These are phyloP conservation scores for Penicillium dipodomyicola DNA, from an alignment of 495 filamentous ascomycete species.

Conservation along the genomic window DNA sequence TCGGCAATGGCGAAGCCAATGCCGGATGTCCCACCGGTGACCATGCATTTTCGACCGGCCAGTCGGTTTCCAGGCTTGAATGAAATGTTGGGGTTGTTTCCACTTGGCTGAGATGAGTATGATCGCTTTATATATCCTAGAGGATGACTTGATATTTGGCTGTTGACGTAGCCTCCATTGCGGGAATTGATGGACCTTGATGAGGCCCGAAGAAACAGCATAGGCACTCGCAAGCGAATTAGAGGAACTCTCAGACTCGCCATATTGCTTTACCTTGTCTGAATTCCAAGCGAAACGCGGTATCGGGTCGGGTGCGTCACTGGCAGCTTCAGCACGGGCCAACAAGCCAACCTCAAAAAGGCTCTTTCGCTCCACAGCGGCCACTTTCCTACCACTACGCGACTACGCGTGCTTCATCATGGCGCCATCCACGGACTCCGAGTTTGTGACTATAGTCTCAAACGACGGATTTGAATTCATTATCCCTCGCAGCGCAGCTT, in stretches of 20 bases:
- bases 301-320: slow-evolving; percentile 2
- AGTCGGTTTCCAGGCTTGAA: slow-evolving; percentile 30
- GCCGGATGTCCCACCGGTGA: slow-evolving; percentile 63
- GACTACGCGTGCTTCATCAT: slow-evolving; percentile 17
- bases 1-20: slow-evolving; percentile 68
- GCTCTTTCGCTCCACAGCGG: slow-evolving; percentile 4
- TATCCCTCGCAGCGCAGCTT: slow-evolving; percentile 71
- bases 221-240: not conserved
- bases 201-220: not conserved
- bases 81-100: not conserved
- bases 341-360: slow-evolving; percentile 11
- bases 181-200: not conserved
- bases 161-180: not conserved
- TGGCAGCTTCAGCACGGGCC: slow-evolving; percentile 31
- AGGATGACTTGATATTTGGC: not conserved
- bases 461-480: slow-evolving; percentile 87
- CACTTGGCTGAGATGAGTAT: slow-evolving; percentile 11
- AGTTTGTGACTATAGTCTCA: slow-evolving; percentile 83
- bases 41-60: slow-evolving; percentile 48
- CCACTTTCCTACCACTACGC: slow-evolving; percentile 12
- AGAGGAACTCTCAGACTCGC: not conserved
- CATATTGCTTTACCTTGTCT: not conserved
- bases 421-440: slow-evolving; percentile 22
- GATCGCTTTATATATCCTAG: slow-evolving; percentile 11
- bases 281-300: not conserved